Percentiles rank a stretch among this genome's conserved stretches.
These are phyloP conservation scores for Daldinia decipiens DNA, from an alignment of 495 filamentous ascomycete species.

Conservation along the genomic window DNA sequence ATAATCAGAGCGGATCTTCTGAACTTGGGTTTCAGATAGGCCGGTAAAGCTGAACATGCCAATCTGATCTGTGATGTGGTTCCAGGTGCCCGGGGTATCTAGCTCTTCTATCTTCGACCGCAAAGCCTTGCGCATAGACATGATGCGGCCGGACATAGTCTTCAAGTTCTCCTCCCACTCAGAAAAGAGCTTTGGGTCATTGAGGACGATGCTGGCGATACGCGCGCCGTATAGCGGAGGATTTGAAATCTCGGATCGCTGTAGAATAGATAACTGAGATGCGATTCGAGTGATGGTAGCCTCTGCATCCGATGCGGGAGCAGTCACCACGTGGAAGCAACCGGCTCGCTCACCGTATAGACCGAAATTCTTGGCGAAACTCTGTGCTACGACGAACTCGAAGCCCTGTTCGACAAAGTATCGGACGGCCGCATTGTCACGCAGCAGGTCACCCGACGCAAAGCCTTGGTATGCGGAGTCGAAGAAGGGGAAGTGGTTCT, in stretches of 20 bases:
- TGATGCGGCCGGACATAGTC: constrained; percentile 95
- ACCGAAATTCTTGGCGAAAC: constrained; percentile 99
- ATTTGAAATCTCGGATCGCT: constrained; percentile 96
- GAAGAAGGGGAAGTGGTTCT: constrained; percentile 97
- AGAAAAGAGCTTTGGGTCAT: constrained; percentile 82
- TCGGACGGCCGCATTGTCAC: constrained; percentile 89
- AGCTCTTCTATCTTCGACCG: constrained; percentile 79
- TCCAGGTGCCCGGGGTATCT: constrained; percentile 89
- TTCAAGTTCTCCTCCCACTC: constrained; percentile 93
- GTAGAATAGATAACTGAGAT: constrained; percentile 91
- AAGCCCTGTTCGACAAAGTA: constrained; percentile 96
- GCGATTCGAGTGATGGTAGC: constrained; percentile 73
- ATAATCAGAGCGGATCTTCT: constrained; percentile 77
- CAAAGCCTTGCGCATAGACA: constrained; percentile 82
- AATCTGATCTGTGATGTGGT: constrained; percentile 97
- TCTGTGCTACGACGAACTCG: constrained; percentile 94
- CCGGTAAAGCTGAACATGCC: constrained; percentile 99
- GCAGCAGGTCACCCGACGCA: constrained; percentile 85
- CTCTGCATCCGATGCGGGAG: constrained; percentile 71
- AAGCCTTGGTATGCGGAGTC: constrained; percentile 99
- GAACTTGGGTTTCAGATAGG: constrained; percentile 84
- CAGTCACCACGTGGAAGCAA: constrained; percentile 93
- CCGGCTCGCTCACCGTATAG: constrained; percentile 96
- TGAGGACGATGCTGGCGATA: constrained; percentile 84
- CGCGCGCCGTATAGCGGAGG: constrained; percentile 93